Evolutionary conservation across 352 stramenopile species (phyloP).

Genomic region (Thalassiosira delicatula): DNA sequence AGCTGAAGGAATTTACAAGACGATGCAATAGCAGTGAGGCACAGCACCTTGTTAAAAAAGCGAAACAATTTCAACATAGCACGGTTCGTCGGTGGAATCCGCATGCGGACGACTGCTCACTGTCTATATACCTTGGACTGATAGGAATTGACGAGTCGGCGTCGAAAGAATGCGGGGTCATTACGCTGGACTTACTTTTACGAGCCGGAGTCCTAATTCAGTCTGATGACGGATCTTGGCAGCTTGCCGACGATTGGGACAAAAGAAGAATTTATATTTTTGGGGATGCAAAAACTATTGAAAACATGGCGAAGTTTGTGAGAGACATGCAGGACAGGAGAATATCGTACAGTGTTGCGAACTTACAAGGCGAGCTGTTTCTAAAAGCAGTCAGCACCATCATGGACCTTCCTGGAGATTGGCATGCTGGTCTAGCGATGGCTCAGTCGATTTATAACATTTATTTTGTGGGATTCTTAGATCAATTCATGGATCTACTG

Average conservation of each 20-base stretch:
- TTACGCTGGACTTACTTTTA: too few species aligned
- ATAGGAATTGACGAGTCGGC: slow-evolving; percentile 9
- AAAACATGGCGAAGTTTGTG: too few species aligned
- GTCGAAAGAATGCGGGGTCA: slow-evolving; percentile 1
- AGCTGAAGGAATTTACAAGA: not conserved
- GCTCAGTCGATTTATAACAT: slow-evolving; percentile 1
- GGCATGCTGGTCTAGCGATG: too few species aligned
- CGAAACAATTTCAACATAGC: not conserved
- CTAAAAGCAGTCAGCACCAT: not conserved
- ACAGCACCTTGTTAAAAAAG: not conserved
- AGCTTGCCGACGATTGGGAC: not conserved
- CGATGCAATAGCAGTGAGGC: not conserved
- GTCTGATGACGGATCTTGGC: not conserved
- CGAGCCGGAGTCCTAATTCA: not conserved
- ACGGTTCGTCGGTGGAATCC: slow-evolving; percentile 13
- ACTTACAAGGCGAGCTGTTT: slow-evolving; percentile 6
- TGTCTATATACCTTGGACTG: slow-evolving; percentile 7
- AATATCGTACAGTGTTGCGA: not conserved
- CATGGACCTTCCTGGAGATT: slow-evolving; percentile 12
- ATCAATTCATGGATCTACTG: not conserved
- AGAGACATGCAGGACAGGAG: too few species aligned
- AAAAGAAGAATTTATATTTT: not conserved
- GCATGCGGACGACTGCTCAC: too few species aligned
- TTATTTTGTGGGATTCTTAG: not conserved
- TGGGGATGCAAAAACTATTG: too few species aligned